Percentiles rank a stretch among this genome's conserved stretches.
Conservation (phyloP, 106 monocot species). For the Triglochin maritima region DNA sequence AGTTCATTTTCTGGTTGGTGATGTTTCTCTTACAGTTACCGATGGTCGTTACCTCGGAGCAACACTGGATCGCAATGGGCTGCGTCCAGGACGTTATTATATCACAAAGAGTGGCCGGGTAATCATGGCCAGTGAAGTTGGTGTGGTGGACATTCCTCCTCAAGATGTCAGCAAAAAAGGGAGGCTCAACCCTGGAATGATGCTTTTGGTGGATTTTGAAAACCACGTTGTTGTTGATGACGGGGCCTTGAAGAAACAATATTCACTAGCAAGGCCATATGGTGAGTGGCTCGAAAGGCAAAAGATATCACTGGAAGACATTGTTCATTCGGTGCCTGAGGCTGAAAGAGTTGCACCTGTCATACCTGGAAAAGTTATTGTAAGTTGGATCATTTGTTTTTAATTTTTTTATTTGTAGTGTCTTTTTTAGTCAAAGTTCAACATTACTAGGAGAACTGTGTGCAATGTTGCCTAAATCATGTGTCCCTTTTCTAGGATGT, state of each 20-base stretch:
- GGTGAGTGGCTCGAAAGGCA: slow-evolving; percentile 85
- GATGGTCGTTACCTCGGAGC: slow-evolving; percentile 99
- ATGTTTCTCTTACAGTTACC: slow-evolving; percentile 48
- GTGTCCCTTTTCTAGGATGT: slow-evolving; percentile 17
- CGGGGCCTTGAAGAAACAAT: slow-evolving; percentile 88
- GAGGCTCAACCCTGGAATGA: slow-evolving; percentile 98
- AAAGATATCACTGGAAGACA: slow-evolving; percentile 62
- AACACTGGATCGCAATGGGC: slow-evolving; percentile 92
- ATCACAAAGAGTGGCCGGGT: slow-evolving; percentile 81
- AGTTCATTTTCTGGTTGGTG: not conserved
- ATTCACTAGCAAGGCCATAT: slow-evolving; percentile 83
- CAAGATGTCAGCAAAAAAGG: slow-evolving; percentile 84
- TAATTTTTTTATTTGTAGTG: not conserved
- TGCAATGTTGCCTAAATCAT: not conserved
- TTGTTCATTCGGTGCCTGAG: slow-evolving; percentile 67
- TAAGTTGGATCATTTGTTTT: slow-evolving; percentile 21
- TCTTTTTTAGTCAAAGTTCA: not conserved
- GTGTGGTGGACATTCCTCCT: slow-evolving; percentile 93
- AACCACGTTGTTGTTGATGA: slow-evolving; percentile 93
- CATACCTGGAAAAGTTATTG: slow-evolving; percentile 45
- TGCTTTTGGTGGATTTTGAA: slow-evolving; percentile 96
- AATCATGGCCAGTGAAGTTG: slow-evolving; percentile 99
- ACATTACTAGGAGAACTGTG: not conserved
- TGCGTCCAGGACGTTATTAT: slow-evolving; percentile 94
- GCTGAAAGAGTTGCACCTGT: slow-evolving; percentile 33